phyloP scores from a whole-genome alignment of 2,329 filamentous ascomycete species.

The Hymenotorrendiella dingleyae region DNA sequence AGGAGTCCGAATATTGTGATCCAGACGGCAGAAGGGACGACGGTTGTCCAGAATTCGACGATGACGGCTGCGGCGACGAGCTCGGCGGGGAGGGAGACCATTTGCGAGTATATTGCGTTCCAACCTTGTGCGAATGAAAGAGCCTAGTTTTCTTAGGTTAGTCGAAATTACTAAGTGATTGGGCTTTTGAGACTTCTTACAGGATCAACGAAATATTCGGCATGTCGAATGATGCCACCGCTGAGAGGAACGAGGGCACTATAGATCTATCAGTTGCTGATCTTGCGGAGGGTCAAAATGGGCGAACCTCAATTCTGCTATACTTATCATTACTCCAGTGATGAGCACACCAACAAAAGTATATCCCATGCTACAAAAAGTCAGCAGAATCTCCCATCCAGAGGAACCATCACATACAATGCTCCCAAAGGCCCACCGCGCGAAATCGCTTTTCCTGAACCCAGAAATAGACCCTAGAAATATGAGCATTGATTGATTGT shows the following conservation, averaged over 20 bases:
- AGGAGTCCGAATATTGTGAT: constrained; percentile 35
- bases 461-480: constrained; percentile 15
- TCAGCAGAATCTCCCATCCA: background rate
- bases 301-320: constrained; percentile 43
- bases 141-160: no score
- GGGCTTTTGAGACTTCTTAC: no score
- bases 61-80: constrained; percentile 58
- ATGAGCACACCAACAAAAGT: constrained; percentile 44
- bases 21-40: constrained; percentile 39
- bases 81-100: constrained; percentile 38
- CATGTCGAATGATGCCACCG: constrained; percentile 33
- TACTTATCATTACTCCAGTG: constrained; percentile 43
- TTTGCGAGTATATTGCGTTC: constrained; percentile 27
- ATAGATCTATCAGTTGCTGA: background rate
- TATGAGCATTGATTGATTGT: background rate
- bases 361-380: constrained; percentile 38
- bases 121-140: constrained; percentile 31
- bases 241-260: constrained; percentile 42
- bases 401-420: constrained; percentile 28
- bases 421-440: constrained; percentile 46
- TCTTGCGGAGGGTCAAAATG: background rate
- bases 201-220: constrained; percentile 35
- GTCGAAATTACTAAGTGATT: no score
- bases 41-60: constrained; percentile 56
- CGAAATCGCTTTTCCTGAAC: constrained; percentile 44